A percentile compares a stretch with the other conserved stretches of the same genome.
These are phyloP conservation scores for Solanum commersonii DNA, from an alignment of 257 asterid genomes.

Conservation along the genomic window DNA sequence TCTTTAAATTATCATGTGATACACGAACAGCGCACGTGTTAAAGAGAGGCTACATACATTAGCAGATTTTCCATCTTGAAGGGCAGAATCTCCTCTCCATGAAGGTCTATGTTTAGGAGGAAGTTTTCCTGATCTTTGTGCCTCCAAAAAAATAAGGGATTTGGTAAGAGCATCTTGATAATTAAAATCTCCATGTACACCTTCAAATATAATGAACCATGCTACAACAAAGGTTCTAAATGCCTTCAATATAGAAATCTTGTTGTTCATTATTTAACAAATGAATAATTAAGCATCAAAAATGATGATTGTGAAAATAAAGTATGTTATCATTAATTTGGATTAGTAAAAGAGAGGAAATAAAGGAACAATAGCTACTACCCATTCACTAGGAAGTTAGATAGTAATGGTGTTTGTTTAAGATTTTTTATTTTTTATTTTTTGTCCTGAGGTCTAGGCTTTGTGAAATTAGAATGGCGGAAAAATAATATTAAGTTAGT, in stretches of 20 bases:
- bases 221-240: not conserved
- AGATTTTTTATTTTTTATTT: not conserved
- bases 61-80: conserved; percentile 56
- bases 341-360: not conserved
- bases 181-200: conserved; percentile 24
- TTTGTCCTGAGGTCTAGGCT: not conserved
- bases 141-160: conserved; percentile 71
- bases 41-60: conserved; percentile 18
- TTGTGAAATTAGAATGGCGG: not conserved
- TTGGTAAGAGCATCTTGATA: conserved; percentile 55
- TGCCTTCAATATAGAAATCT: not conserved
- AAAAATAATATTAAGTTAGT: not conserved
- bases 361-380: not conserved
- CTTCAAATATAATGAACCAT: not conserved
- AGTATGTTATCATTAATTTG: not conserved
- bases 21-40: not conserved
- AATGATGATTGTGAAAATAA: not conserved
- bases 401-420: not conserved
- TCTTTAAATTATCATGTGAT: not conserved
- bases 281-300: not conserved
- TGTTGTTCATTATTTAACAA: not conserved
- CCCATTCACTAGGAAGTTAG: not conserved
- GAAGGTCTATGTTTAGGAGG: conserved; percentile 42
- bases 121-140: conserved; percentile 86
- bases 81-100: conserved; percentile 85